Evolutionary conservation across 1,284 basidiomycete genomes (phyloP), one percentile per base, ranked within the genome.

Genomic region (Trametes versicolor): DNA sequence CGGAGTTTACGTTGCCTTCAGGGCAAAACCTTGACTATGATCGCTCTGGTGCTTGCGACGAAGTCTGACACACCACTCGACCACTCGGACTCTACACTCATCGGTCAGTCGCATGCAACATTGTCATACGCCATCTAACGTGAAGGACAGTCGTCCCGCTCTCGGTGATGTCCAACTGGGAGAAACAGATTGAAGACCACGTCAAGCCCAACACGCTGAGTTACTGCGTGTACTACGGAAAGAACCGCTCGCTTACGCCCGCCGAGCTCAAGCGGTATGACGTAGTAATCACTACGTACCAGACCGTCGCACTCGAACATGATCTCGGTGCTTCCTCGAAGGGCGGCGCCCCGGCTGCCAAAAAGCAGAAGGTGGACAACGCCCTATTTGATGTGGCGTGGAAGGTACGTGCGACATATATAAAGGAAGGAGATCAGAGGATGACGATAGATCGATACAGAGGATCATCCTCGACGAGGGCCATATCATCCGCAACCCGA

Each of bases 281-380:
- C 72, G 81, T 96, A 9, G 89, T 97, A n/a, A 88, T 97, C 62
- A 96, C 95, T 0, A 97, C 96, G 0, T 97, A 97, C 76, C 92
- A 95, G 70, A 89, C 87, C 3, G 82, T 87, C 15, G 79, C 83
- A 2, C 81, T 83, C n/a, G 88, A 90, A 66, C 79, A 85, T 64
- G 77, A 76, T 7, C 76, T 80, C 39, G 67, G 67, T 8, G 34
- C 51, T 47, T 59, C 41, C 39, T 63, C 45, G 21, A 68, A 32
- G 62, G 66, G n/a, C 66, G 81, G 73, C 3, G 68, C 77, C 37
- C 68, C 74, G 12, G 76, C 71, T 48, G 85, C 82, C 73, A 92
- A 89, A 79, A 90, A 85, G 73, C 88, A 85, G 76, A 86, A 81
- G 72, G 73, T 73, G 1, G 81, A 81, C n/a, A 79, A 79, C 50